Base-by-base conservation (phyloP, 371 early-diverging fungal species). In the Lichtheimia corymbifera region DNA sequence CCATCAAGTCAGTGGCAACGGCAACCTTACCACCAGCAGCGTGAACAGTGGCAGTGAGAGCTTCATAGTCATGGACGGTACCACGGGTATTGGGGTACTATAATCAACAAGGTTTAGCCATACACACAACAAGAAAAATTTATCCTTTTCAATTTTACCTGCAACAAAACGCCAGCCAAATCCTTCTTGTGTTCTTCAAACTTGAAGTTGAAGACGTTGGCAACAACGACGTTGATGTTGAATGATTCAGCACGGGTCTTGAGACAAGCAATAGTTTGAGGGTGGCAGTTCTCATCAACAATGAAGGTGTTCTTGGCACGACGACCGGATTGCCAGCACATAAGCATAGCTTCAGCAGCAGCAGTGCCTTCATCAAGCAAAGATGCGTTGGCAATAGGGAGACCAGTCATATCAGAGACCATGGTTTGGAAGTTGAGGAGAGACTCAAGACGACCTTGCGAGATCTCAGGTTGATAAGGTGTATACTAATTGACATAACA, bases 381-480 rank as follows among this genome's bases (percentile, higher is more conserved):
- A 35, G 95, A 94, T 28, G 98, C 97, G 68, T 98, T 98, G 61
- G 98, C 93, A 49, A 97, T 91, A 15, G 92, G 88, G 66, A 98
- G 74, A 13, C 98, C 97, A 3, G 98, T 97, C 51, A 98, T 71
- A 66, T 97, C 97, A 18, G 84, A 79, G 58, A 98, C 90, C 88
- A 97, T 90, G 9, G 97, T 97, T 76, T 98, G 97, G 83, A 84
- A 98, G 81, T 97, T 97, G 63, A 98, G 74, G 56, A 98, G 87
- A 18, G 96, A 93, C 75, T 98, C 97, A 22, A 98, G 83, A 59
- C 98, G 91, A 54, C 98, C 98, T 81, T 98, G 98, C 50, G 97
- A 85, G 64, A 97, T 97, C 79, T 98, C 98, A 20, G 98, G 94
- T 81, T 98, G 97, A 80, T 98, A 98, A 43, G 98, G 98, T 12